Conservation (phyloP, 495 filamentous ascomycete species). For the Talaromyces nanjingensis region DNA sequence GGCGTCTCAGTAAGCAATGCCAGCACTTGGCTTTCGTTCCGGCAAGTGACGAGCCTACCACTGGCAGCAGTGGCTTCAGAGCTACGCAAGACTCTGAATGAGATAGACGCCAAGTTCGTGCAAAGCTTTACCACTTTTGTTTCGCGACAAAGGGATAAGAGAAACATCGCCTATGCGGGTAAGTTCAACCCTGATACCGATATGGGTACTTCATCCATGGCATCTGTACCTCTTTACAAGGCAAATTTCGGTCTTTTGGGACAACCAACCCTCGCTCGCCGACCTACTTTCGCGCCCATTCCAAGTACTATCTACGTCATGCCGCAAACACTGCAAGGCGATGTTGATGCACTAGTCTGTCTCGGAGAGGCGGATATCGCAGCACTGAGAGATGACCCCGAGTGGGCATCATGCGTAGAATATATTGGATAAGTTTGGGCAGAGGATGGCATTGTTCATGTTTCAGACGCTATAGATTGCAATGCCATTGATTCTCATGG, state of each 20-base stretch:
- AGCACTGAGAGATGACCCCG: slow-evolving; percentile 16
- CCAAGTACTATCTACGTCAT: slow-evolving; percentile 16
- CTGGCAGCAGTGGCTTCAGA: slow-evolving; percentile 17
- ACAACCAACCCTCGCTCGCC: slow-evolving; percentile 16
- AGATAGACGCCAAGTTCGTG: slow-evolving; percentile 21
- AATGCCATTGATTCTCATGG: not conserved
- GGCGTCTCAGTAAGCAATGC: slow-evolving; percentile 27
- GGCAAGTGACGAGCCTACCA: slow-evolving; percentile 13
- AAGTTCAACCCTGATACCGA: slow-evolving; percentile 23
- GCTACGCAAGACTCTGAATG: slow-evolving; percentile 23
- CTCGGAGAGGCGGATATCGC: slow-evolving; percentile 19
- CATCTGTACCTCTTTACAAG: slow-evolving; percentile 9
- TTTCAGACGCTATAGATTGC: not conserved
- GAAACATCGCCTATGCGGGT: slow-evolving; percentile 28
- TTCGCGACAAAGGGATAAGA: slow-evolving; percentile 26
- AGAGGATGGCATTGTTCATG: not conserved
- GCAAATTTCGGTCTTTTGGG: slow-evolving; percentile 19
- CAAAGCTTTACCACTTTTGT: slow-evolving; percentile 36
- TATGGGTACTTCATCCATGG: slow-evolving; percentile 22
- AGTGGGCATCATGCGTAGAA: slow-evolving; percentile 17
- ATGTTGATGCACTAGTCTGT: slow-evolving; percentile 20
- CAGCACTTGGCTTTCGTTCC: slow-evolving; percentile 18
- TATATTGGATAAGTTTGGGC: slow-evolving; percentile 17
- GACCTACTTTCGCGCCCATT: slow-evolving; percentile 20
- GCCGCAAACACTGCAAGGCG: slow-evolving; percentile 8